Evolutionary conservation across 805 yeast genomes (phyloP).

Genomic region (Yarrowia divulgata): DNA sequence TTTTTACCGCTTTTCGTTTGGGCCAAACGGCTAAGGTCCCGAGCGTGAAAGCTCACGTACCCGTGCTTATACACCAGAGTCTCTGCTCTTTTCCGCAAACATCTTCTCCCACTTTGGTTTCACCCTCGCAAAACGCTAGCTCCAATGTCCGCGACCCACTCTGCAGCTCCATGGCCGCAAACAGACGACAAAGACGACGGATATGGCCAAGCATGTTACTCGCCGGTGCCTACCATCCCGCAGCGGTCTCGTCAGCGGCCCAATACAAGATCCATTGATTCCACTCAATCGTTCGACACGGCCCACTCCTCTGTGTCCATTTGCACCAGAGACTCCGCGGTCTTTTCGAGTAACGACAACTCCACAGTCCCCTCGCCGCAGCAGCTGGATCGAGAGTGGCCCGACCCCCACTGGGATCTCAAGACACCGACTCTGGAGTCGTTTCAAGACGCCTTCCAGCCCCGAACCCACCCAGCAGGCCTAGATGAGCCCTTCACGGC

Average conservation of each 20-base stretch:
- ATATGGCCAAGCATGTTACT: constrained; percentile 1
- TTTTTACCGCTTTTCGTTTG: not conserved
- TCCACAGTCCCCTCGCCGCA: constrained; percentile 25
- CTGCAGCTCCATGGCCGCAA: constrained; percentile 33
- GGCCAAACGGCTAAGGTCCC: not conserved
- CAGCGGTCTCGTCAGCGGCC: constrained; percentile 32
- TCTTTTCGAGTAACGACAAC: constrained; percentile 27
- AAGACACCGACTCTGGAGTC: constrained; percentile 32
- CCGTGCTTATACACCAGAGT: not conserved
- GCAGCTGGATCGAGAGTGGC: constrained; percentile 36
- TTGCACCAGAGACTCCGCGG: constrained; percentile 18
- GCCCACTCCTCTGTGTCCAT: constrained; percentile 12
- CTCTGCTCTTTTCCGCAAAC: constrained; percentile 10
- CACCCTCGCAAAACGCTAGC: not conserved
- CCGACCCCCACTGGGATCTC: constrained; percentile 31
- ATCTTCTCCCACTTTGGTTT: not conserved
- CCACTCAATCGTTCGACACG: constrained; percentile 27
- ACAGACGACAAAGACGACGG: constrained; percentile 31
- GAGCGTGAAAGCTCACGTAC: not conserved
- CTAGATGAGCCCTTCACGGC: constrained; percentile 8
- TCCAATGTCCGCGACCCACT: constrained; percentile 18
- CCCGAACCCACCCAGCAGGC: constrained; percentile 11
- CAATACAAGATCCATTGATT: constrained; percentile 16
- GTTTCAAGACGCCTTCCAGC: constrained; percentile 32
- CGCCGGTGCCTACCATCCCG: constrained; percentile 14